Conservation (phyloP, 2,329 filamentous ascomycete species). For the Fusarium sp. region DNA sequence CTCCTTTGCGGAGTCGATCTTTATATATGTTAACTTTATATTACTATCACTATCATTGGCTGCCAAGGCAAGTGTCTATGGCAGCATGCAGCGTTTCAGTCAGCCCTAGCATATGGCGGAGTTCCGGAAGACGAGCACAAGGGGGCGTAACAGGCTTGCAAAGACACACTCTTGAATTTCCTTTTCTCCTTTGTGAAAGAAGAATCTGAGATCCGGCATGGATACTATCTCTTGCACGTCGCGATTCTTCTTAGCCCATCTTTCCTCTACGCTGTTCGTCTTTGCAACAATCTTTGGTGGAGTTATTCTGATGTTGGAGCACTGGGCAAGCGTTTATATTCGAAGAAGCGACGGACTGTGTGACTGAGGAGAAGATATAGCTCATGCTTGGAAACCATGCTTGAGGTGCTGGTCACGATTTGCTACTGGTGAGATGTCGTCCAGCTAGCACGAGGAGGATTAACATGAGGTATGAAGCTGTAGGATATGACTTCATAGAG, state of each 20-base stretch:
- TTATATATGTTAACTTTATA: slow-evolving; percentile 42
- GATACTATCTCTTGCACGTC: slow-evolving; percentile 32
- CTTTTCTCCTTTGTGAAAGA: slow-evolving; percentile 33
- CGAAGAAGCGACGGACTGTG: slow-evolving; percentile 23
- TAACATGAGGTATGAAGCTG: slow-evolving; percentile 33
- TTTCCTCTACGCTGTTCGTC: slow-evolving; percentile 21
- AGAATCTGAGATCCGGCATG: slow-evolving; percentile 26
- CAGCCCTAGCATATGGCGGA: slow-evolving; percentile 52
- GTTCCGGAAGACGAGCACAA: slow-evolving; percentile 48
- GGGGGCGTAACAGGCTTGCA: slow-evolving; percentile 41
- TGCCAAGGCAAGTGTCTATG: slow-evolving; percentile 34
- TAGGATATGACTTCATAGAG: slow-evolving; percentile 45
- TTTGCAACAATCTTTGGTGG: slow-evolving; percentile 31
- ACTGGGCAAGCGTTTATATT: slow-evolving; percentile 43
- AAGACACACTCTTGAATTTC: slow-evolving; percentile 30
- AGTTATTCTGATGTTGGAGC: slow-evolving; percentile 40
- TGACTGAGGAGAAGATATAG: slow-evolving; percentile 7
- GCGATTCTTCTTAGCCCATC: slow-evolving; percentile 20
- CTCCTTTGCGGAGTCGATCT: slow-evolving; percentile 30
- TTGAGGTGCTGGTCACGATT: slow-evolving; percentile 10
- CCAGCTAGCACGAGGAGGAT: slow-evolving; percentile 8
- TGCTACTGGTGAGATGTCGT: slow-evolving; percentile 3
- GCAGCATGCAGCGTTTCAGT: slow-evolving; percentile 43
- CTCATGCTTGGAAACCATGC: background rate
- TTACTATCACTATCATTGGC: slow-evolving; percentile 36